Base-by-base conservation (phyloP, 441 rosid species). In the Populus hybrid region DNA sequence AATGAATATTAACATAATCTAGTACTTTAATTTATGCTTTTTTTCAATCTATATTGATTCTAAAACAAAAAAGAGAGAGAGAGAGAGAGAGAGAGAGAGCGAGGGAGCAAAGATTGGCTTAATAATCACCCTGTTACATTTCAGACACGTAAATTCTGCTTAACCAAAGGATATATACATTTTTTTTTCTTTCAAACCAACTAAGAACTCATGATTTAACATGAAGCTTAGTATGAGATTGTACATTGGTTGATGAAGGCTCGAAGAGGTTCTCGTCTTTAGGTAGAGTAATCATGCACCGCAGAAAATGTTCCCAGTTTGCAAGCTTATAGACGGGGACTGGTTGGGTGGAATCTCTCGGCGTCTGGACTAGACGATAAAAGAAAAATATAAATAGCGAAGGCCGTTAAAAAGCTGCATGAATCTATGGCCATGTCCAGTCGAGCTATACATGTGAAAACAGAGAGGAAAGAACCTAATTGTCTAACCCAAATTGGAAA, bases 401-500 rank as follows among this genome's bases (percentile, higher is more conserved):
- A 16, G 59, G 59, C 59, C 20, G 20, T 50, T 0, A 16, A 50
- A 12, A 50, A 14, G 59, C 59, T 50, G 59, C 7, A 14, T 50
- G 59, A 50, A 50, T 38, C 18, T 20, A 7, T 18, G 64, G 76
- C 26, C 14, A n/a, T 28, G n/a, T 53, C 61, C 63, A 69, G 29
- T 76, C 28, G 20, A 33, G 61, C 26, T 20, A 53, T 73, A 71
- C 77, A 72, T 67, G 73, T 71, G 78, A 53, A 75, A 64, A 72
- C 18, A 76, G 28, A 71, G 64, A 42, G 69, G 29, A 74, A 67
- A 50, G 26, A 72, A 76, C 78, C 75, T 81, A 69, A 77, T 24
- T 86, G 79, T 71, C 80, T 82, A 67, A 76, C 83, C 84, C 84
- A 73, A 72, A 72, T 28, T 21, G 71, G 74, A 67, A 77, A 76